Evolutionary conservation across 495 filamentous ascomycete genomes (phyloP), one percentile per base, ranked within the genome.

Genomic region (Neurospora pannonica): DNA sequence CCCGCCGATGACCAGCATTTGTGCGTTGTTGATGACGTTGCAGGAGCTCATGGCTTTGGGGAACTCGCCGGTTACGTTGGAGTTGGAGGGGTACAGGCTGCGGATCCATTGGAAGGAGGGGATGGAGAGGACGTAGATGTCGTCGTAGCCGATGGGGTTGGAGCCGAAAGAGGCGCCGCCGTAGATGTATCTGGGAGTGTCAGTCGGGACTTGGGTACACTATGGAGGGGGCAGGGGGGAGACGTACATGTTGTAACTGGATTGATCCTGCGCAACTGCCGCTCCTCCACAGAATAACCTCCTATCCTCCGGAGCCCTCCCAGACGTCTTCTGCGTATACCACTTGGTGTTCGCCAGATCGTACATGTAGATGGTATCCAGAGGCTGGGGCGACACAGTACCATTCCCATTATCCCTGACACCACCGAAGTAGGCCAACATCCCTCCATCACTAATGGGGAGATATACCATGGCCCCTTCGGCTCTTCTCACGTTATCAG

Each of bases 31-130:
- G 73, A 78, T 71, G 5, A 78, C 75, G 48, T 78, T 76, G 60
- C 77, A 78, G n/a, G 73, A 60, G 39, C 46, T 34, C 60, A 60
- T 60, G 40, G 70, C 73, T 54, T 78, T 75, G 7, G 77, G 77
- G 36, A 70, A 76, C 1, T 31, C 38, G 3, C 75, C 75, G 8
- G 75, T 73, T 2, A 70, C 10, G 70, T 78, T 78, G 71, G 71
- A 71, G 62, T 48, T 19, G 7, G 71, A 9, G 1, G 76, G 75
- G 31, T 74, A 76, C 0, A 74, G 75, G 3, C 71, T 43, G 19
- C 75, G 42, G 72, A 78, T 78, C 77, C 77, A 79, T 43, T 76
- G 72, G 71, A 79, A 79, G 34, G 72, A 67, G 4, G 76, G 77
- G 38, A 79, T 79, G 0, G 77, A 73, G 19, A 79, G 71, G 62